Base-by-base conservation (phyloP, 768 basidiomycete genomes). In the Porpolomopsis calyptriformis region DNA sequence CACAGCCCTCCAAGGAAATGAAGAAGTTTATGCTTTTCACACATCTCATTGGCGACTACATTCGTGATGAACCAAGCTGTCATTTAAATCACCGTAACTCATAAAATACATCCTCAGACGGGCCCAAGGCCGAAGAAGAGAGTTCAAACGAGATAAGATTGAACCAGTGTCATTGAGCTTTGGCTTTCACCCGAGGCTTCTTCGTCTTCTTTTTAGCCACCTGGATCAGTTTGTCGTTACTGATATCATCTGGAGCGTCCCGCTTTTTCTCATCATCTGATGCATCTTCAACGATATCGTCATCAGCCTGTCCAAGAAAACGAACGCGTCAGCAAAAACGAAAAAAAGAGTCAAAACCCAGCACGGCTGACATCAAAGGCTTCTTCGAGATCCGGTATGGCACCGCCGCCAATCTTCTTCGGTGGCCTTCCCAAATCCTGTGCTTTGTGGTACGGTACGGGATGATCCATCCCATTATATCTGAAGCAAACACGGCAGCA, bases 361-460 rank as follows among this genome's bases (percentile, higher is more conserved):
- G n/a, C 24, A 3, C 22, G 34, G 64, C 79, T 57, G 52, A 88
- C 84, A 52, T 87, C 90, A 52, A 82, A 85, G 0, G 82, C 92
- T 42, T 98, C 94, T 59, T 97, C 94, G 16, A 91, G 71, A 64
- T 98, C 94, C 0, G 94, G 91, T 8, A 77, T 77, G 4, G 85
- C 76, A 3, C 79, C 86, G 36, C 67, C 70, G 1, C 78, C 76
- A 31, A 93, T 69, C 55, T 85, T 93, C 74, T 90, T 93, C 1
- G 83, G 78, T 4, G 57, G 68, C 59, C 85, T 89, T 14, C 86
- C 85, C 7, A 89, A 65, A 51, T 90, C 85, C 50, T 74, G 68
- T 2, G 83, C 88, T 55, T 91, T 93, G 64, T 97, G 80, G 75
- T 94, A 98, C 1, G 96, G 80, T 55, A 99, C 85, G 0, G 96